Conservation (phyloP, 371 early-diverging fungal species). For the Phascolomyces articulosus region DNA sequence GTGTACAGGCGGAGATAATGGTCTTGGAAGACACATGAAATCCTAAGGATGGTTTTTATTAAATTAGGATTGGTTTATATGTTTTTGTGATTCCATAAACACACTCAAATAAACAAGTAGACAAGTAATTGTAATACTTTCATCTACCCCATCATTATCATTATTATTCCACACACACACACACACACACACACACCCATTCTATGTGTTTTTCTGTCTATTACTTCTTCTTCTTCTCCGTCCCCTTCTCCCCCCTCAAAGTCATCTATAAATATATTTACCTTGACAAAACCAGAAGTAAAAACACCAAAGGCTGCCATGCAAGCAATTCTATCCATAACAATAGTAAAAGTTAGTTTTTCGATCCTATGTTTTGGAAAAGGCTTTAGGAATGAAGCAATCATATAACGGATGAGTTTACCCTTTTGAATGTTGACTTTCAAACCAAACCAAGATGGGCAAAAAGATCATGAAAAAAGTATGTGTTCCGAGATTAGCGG, state of each 20-base stretch:
- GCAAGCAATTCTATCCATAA: constrained; percentile 37
- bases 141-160: no score
- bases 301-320: constrained; percentile 68
- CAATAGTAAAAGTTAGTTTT: not conserved
- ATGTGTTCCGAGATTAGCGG: constrained; percentile 74
- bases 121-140: no score
- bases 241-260: no score
- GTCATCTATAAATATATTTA: constrained; percentile 18
- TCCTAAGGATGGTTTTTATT: constrained; percentile 49
- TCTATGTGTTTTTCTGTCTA: no score
- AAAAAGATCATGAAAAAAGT: constrained; percentile 74
- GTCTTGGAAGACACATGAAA: constrained; percentile 76
- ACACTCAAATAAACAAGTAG: no score
- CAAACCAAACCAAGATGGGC: constrained; percentile 77
- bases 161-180: no score
- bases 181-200: no score
- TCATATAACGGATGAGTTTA: constrained; percentile 16
- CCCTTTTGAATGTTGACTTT: constrained; percentile 61
- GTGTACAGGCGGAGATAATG: constrained; percentile 72
- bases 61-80: not conserved
- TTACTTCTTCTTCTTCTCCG: no score
- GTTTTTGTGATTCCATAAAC: not conserved
- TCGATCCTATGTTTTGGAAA: not conserved
- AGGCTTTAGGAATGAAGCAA: no score
- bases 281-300: constrained; percentile 72